A percentile compares a stretch with the other conserved stretches of the same genome.
Evolutionary conservation across 2,329 filamentous ascomycete genomes (phyloP).

Genomic region (Lojkania enalia): DNA sequence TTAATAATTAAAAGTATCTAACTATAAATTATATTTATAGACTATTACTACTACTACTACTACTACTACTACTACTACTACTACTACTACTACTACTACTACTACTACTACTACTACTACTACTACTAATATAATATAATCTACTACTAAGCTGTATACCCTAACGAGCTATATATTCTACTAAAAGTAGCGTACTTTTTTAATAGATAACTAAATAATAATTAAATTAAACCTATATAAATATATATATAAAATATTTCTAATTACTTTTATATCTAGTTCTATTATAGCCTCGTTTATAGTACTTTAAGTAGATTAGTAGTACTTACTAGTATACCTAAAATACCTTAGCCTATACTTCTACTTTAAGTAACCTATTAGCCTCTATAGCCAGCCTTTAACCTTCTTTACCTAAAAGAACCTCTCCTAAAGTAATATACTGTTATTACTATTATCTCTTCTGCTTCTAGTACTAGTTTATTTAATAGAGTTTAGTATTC

Average conservation of each 20-base stretch:
- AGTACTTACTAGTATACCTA: background rate
- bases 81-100: no score
- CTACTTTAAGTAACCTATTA: background rate
- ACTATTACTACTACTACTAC: no score
- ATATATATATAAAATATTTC: background rate
- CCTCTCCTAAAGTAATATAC: constrained; percentile 11
- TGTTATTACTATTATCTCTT: constrained; percentile 1
- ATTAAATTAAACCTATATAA: constrained; percentile 2
- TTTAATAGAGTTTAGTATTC: constrained; percentile 5
- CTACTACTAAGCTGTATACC: no score
- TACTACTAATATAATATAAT: no score
- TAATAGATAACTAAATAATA: background rate
- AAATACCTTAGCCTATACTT: background rate
- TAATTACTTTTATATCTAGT: constrained; percentile 2
- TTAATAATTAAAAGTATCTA: no score
- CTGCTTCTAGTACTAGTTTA: constrained; percentile 2
- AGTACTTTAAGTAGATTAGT: constrained; percentile 3
- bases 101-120: no score
- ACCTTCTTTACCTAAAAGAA: constrained; percentile 3
- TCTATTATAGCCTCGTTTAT: constrained; percentile 2
- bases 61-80: no score
- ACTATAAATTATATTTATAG: no score
- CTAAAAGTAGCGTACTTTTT: no score
- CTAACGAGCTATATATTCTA: no score
- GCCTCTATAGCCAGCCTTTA: constrained; percentile 1